Evolutionary conservation across 1,284 basidiomycete genomes (phyloP), one percentile per base, ranked within the genome.

Genomic region (Fistulinella staudtii): DNA sequence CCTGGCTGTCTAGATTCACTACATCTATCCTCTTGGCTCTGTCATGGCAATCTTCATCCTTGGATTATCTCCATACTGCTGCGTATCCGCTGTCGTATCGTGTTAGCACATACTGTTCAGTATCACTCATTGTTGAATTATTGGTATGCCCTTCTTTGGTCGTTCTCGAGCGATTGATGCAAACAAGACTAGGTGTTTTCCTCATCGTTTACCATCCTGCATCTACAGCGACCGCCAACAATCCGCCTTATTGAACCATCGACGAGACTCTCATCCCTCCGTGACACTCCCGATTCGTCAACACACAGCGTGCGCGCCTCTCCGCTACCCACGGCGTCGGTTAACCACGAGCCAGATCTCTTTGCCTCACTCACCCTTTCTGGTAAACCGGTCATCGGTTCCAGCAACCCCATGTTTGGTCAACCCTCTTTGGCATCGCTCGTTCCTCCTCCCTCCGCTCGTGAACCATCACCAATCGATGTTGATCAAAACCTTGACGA

Each of bases 351-450:
- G 49, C 69, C 74, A 25, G 82, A 84, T 51, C 65, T 86, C 47
- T 59, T 87, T 30, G 73, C 82, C 8, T 61, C 75, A 13, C 73
- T 89, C 25, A 73, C 81, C 0, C 70, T 88, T 22, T 84, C 85
- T 9, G 75, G 76, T 7, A 76, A 79, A 23, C 82, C 83, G 0
- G 65, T 82, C 18, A 58, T 79, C 23, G 48, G 49, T 4, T 51
- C 42, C 49, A 53, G 39, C 46, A 66, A 69, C 25, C 85, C 81
- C 9, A 68, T 88, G 35, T 89, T 89, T 54, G 86, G 87, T 5
- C 55, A 76, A 7, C 75, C 86, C 6, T 89, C 86, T 9, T 60
- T 56, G 37, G 31, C 63, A 4, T 51, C 57, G n/a, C 52, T 64
- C 21, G 49, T 55, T 37, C 52, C 55, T 14, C 48, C 53, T 11